phyloP scores from a whole-genome alignment of 2,329 filamentous ascomycete species.

The Camptophora hylomeconis region DNA sequence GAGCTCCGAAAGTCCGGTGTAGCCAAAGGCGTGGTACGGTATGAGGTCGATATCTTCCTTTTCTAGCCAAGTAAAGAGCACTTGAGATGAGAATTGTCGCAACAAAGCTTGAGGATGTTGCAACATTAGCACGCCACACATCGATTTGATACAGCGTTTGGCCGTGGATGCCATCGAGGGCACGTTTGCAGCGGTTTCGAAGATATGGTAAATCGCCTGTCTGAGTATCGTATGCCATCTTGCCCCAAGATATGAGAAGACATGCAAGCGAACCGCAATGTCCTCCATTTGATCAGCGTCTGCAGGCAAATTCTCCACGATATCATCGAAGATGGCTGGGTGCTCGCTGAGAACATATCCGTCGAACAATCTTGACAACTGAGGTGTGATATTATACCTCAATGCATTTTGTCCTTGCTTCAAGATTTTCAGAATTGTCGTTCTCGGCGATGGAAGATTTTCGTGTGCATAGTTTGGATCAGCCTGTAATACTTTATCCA shows the following conservation, averaged over 20 bases:
- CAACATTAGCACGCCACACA: constrained; percentile 53
- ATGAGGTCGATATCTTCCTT: constrained; percentile 54
- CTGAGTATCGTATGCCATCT: constrained; percentile 76
- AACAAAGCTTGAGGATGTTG: constrained; percentile 60
- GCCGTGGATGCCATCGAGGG: constrained; percentile 55
- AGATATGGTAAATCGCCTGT: constrained; percentile 82
- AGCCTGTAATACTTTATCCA: constrained; percentile 55
- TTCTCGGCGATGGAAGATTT: constrained; percentile 50
- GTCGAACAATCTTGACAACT: constrained; percentile 62
- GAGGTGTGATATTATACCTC: constrained; percentile 61
- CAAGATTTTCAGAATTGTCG: constrained; percentile 63
- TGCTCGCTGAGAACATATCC: constrained; percentile 73
- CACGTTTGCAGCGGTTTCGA: constrained; percentile 73
- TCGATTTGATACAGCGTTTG: constrained; percentile 51
- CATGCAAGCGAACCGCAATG: constrained; percentile 68
- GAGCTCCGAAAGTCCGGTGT: constrained; percentile 54
- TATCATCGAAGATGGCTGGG: constrained; percentile 70
- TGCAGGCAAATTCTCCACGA: constrained; percentile 64
- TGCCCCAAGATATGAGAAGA: constrained; percentile 64
- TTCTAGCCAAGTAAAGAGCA: constrained; percentile 84
- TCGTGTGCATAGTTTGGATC: constrained; percentile 54
- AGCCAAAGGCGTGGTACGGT: constrained; percentile 77
- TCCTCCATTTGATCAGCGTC: constrained; percentile 63
- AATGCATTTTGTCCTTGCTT: constrained; percentile 52
- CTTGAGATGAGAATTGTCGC: constrained; percentile 69